A percentile compares a stretch with the other conserved stretches of the same genome.
Conservation (phyloP, 169 alveolate genomes). For the Eimeria brunetti region DNA sequence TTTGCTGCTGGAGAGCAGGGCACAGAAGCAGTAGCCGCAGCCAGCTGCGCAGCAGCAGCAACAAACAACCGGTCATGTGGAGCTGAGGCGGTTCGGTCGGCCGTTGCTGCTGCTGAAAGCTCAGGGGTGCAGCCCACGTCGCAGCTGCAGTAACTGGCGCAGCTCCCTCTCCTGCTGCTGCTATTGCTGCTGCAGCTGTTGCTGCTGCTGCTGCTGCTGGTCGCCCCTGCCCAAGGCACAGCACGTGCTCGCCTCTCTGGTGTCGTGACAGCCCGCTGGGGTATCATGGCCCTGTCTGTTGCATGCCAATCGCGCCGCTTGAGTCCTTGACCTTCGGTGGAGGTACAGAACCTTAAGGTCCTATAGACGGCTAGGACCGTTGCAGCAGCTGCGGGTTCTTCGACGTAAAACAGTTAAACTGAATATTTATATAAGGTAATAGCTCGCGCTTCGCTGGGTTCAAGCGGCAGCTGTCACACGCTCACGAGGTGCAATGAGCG, state of each 20-base stretch:
- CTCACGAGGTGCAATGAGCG: slow-evolving; percentile 1
- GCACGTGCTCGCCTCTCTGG: slow-evolving; percentile 32
- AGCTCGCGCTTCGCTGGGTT: background rate
- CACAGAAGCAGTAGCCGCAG: slow-evolving; percentile 29
- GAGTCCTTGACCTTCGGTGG: background rate
- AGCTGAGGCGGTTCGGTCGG: background rate
- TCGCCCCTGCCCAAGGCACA: slow-evolving; percentile 6
- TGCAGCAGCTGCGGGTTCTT: background rate
- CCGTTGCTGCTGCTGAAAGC: background rate
- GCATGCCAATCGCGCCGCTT: background rate
- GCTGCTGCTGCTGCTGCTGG: slow-evolving; percentile 12
- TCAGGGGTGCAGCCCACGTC: slow-evolving; percentile 14
- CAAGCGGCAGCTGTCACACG: background rate
- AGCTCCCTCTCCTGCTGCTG: slow-evolving; percentile 31
- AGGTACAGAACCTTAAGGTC: background rate
- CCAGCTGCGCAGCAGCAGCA: slow-evolving; percentile 47
- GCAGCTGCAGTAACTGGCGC: slow-evolving; percentile 48
- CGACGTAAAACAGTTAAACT: background rate
- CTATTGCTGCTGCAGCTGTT: background rate
- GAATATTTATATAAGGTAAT: background rate
- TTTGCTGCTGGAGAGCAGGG: slow-evolving; percentile 27
- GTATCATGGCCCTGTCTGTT: slow-evolving; percentile 18
- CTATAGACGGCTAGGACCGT: background rate
- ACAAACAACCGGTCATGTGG: slow-evolving; percentile 27
- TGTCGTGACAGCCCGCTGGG: slow-evolving; percentile 3